Evolutionary conservation across 345 rosid species (phyloP).

Genomic region (Chamaenerion angustifolium): DNA sequence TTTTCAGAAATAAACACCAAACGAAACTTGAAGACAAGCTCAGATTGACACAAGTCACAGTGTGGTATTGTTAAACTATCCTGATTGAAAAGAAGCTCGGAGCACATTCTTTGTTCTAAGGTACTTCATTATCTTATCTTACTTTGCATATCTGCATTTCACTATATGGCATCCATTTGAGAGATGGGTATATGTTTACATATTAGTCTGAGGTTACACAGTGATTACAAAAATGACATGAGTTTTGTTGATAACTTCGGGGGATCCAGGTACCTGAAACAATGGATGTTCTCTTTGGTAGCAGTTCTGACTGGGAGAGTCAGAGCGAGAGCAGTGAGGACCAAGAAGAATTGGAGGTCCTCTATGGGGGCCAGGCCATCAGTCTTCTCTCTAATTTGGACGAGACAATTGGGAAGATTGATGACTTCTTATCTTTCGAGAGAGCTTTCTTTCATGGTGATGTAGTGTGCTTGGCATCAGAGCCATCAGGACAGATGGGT

Average conservation of each 20-base stretch:
- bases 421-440: slow-evolving; percentile 79
- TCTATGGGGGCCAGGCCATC: slow-evolving; percentile 49
- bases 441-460: slow-evolving; percentile 62
- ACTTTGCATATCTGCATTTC: too few species aligned
- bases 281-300: slow-evolving; percentile 39
- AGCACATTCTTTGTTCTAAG: too few species aligned
- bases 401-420: slow-evolving; percentile 76
- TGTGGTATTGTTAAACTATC: too few species aligned
- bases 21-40: too few species aligned
- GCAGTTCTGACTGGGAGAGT: slow-evolving; percentile 85
- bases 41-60: too few species aligned
- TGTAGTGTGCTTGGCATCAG: slow-evolving; percentile 42
- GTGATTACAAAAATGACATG: neutral
- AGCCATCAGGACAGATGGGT: slow-evolving; percentile 82
- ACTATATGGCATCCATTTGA: too few species aligned
- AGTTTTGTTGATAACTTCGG: slow-evolving; percentile 1
- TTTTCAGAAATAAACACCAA: too few species aligned
- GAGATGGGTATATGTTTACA: too few species aligned
- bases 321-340: slow-evolving; percentile 74
- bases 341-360: slow-evolving; percentile 43
- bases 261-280: slow-evolving; percentile 1
- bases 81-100: too few species aligned
- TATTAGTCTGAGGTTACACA: too few species aligned
- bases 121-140: too few species aligned
- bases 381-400: slow-evolving; percentile 67